Base-by-base conservation (phyloP, 2,329 filamentous ascomycete genomes). In the Fusarium foetens region DNA sequence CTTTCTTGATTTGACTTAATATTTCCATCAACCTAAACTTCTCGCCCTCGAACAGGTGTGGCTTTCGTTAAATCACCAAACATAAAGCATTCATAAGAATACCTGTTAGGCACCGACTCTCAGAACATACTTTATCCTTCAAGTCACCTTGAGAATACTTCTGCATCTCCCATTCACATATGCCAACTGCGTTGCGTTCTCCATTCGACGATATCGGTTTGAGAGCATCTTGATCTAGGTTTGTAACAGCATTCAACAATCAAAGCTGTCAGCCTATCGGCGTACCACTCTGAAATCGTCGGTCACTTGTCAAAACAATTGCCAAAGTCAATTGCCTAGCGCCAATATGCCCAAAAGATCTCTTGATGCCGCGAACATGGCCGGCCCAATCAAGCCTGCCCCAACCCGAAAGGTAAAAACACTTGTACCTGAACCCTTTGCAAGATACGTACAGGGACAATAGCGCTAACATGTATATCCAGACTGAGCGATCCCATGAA, bases 401-500 rank as follows among this genome's bases (percentile, higher is more conserved):
- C 43, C 77, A 66, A 51, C 76, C 72, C 55, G 70, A 55, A 80
- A 79, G 77, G 79, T 79, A 75, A 48, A 72, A 51, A 48, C 43
- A 58, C 43, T 48, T 48, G 21, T 35, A 29, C 38, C 42, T 53
- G 31, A 33, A 27, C 14, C 38, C 21, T 19, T 29, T 23, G 27
- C 29, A 35, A 12, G 7, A 12, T 11, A 49, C 36, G 13, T 53
- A 43, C 11, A 25, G n/a, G 27, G 38, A 31, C n/a, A 25, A 23
- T 12, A 11, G 29, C 5, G 35, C 43, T 72, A 46, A 67, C 71
- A 35, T 17, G 14, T 12, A 21, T 53, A 16, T 42, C 21, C 63
- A 93, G 89, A 93, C 91, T 6, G 92, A 94, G 81, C 86, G 93
- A 46, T 93, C 92, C 5, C 92, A 94, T 71, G 92, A 93, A 75